phyloP scores from a whole-genome alignment of 176 grass and related monocot genomes.

The Cenchrus fungigraminus region DNA sequence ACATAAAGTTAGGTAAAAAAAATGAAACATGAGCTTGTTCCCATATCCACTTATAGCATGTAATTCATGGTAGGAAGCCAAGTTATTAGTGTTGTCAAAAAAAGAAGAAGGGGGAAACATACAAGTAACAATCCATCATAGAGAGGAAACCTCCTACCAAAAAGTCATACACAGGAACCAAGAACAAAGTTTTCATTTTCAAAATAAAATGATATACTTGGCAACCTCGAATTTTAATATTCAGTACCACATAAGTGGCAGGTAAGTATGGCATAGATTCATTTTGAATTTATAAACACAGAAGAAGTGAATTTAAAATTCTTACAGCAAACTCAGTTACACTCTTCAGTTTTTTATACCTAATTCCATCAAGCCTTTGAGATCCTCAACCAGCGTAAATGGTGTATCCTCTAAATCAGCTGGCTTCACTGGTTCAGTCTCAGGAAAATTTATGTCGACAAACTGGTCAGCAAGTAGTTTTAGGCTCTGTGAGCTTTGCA shows the following conservation, averaged over 20 bases:
- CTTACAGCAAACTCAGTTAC: constrained; percentile 95
- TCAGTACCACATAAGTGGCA: not conserved
- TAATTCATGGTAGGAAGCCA: too few relatives aligned
- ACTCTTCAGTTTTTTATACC: constrained; percentile 70
- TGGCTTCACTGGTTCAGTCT: constrained; percentile 77
- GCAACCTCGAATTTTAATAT: not conserved
- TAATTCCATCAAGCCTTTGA: constrained; percentile 71
- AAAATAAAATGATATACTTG: not conserved
- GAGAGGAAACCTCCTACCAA: not conserved
- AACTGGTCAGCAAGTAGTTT: constrained; percentile 65
- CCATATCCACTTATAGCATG: too few relatives aligned
- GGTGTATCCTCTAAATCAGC: constrained; percentile 67
- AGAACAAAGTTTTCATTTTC: not conserved
- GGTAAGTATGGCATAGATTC: constrained; percentile 20
- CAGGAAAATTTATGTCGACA: constrained; percentile 66
- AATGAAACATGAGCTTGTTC: too few relatives aligned
- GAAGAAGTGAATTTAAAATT: constrained; percentile 30
- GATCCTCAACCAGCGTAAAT: constrained; percentile 76
- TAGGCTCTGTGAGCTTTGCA: not conserved
- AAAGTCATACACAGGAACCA: not conserved
- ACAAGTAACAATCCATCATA: constrained; percentile 8
- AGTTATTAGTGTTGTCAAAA: not conserved
- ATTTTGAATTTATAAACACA: constrained; percentile 1
- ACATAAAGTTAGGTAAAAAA: too few relatives aligned
- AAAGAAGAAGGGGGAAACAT: not conserved